A percentile compares a stretch with the other conserved stretches of the same genome.
phyloP scores from a whole-genome alignment of 1,284 basidiomycete genomes.

The Microbotryum lychnidis-dioicae region DNA sequence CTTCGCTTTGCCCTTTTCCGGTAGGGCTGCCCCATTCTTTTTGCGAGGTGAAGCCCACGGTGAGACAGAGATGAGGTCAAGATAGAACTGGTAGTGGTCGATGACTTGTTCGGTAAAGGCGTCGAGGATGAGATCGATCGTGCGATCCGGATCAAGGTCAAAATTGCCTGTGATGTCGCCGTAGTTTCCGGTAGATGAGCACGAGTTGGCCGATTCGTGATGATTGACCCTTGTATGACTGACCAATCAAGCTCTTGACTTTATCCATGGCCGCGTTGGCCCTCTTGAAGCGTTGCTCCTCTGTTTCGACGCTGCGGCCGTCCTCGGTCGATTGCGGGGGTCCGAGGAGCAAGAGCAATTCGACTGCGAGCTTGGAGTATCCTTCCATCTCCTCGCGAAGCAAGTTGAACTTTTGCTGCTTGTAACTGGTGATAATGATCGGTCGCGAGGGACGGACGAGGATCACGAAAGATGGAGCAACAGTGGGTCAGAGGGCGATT shows the following conservation, averaged over 20 bases:
- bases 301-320: slow-evolving; percentile 10
- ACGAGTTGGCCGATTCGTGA: background rate
- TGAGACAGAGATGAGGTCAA: slow-evolving; percentile 72
- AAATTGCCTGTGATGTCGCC: slow-evolving; percentile 58
- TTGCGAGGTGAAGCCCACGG: slow-evolving; percentile 53
- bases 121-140: slow-evolving; percentile 87
- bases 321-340: slow-evolving; percentile 47
- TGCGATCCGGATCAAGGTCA: slow-evolving; percentile 88
- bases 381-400: slow-evolving; percentile 96
- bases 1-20: slow-evolving; percentile 35
- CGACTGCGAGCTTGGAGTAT: slow-evolving; percentile 81
- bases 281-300: slow-evolving; percentile 27
- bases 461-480: background rate
- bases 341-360: slow-evolving; percentile 70
- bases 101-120: slow-evolving; percentile 73
- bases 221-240: background rate
- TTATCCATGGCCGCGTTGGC: slow-evolving; percentile 38
- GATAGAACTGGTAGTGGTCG: slow-evolving; percentile 84
- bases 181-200: background rate
- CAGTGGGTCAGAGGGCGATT: background rate
- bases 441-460: background rate
- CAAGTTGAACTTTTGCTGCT: slow-evolving; percentile 97
- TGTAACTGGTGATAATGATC: slow-evolving; percentile 52
- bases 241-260: slow-evolving; percentile 68
- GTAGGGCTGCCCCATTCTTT: slow-evolving; percentile 10